These are phyloP conservation scores for Monosporascus sp. DNA, from an alignment of 2,329 filamentous ascomycete genomes.

Conservation along the genomic window DNA sequence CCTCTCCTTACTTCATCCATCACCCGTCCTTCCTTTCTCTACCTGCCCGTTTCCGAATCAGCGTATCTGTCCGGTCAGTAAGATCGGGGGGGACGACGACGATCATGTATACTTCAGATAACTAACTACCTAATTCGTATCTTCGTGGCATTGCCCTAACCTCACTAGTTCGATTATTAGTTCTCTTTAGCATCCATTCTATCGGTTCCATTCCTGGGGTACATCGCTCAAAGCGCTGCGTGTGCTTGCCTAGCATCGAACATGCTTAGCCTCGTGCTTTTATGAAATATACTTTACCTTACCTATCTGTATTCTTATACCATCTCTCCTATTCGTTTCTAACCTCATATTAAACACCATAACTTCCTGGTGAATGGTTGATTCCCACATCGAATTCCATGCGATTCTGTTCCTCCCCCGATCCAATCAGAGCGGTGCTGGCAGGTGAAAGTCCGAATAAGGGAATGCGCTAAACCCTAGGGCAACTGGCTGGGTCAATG, in stretches of 20 bases:
- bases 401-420: neutral
- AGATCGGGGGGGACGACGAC: neutral
- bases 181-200: too few relatives aligned
- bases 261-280: neutral
- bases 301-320: neutral
- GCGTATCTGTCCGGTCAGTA: neutral
- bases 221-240: neutral
- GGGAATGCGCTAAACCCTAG: neutral
- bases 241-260: neutral
- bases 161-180: neutral
- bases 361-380: neutral
- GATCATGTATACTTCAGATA: neutral
- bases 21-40: neutral
- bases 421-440: slow-evolving; percentile 2
- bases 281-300: neutral
- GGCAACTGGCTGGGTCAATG: neutral
- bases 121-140: neutral
- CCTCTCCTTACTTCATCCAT: neutral
- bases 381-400: neutral
- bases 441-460: neutral
- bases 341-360: neutral
- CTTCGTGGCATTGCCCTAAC: neutral
- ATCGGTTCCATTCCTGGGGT: too few relatives aligned
- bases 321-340: neutral
- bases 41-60: neutral